phyloP scores from a whole-genome alignment of 2,329 filamentous ascomycete species.

The Dothideomycetidae sp. region DNA sequence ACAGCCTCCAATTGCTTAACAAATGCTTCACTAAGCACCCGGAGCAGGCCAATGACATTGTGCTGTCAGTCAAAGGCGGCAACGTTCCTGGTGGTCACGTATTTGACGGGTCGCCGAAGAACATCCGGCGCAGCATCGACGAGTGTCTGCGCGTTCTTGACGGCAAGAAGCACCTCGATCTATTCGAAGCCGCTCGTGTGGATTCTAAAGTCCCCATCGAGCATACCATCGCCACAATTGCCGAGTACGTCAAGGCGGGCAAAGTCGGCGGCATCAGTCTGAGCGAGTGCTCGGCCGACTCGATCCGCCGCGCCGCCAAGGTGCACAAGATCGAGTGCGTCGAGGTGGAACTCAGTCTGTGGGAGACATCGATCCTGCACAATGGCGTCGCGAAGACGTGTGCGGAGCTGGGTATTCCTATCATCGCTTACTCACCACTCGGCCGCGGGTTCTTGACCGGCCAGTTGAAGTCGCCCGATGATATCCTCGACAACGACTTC shows the following conservation, averaged over 20 bases:
- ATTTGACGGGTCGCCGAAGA: conserved; percentile 28
- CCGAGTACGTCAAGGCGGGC: conserved; percentile 23
- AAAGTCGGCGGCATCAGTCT: conserved; percentile 34
- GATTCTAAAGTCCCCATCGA: conserved; percentile 31
- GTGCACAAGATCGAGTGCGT: conserved; percentile 44
- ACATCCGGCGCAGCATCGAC: conserved; percentile 31
- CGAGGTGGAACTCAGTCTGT: conserved; percentile 47
- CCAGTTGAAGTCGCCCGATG: conserved; percentile 35
- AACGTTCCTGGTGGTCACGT: conserved; percentile 21
- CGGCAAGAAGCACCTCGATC: conserved; percentile 34
- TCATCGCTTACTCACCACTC: conserved; percentile 60
- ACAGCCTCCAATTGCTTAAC: conserved; percentile 34
- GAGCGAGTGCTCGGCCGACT: conserved; percentile 31
- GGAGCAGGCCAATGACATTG: conserved; percentile 35
- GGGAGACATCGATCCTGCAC: conserved; percentile 40
- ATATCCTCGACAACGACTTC: conserved; percentile 41
- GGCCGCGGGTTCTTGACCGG: conserved; percentile 47
- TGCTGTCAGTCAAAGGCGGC: conserved; percentile 38
- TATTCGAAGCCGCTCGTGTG: conserved; percentile 35
- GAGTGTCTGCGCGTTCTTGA: conserved; percentile 32
- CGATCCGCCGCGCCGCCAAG: conserved; percentile 35
- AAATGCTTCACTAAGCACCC: conserved; percentile 40
- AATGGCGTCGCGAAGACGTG: conserved; percentile 45
- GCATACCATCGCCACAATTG: conserved; percentile 29
- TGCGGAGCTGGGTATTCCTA: conserved; percentile 49